Evolutionary conservation across 108 stramenopile species (phyloP).

Genomic region (Cylindrotheca closterium): DNA sequence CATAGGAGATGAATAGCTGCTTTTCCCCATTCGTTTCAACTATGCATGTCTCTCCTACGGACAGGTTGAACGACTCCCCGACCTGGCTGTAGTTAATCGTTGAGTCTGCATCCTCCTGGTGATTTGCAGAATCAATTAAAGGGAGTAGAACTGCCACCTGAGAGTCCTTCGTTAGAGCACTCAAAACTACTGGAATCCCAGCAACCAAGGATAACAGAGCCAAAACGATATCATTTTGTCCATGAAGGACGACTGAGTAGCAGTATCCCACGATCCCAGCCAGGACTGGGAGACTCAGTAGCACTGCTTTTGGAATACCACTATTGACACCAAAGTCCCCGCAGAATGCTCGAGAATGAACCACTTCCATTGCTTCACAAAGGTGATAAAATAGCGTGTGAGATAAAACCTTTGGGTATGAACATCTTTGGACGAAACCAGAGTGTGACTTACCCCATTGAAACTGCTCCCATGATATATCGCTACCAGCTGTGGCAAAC

Average conservation of each 20-base stretch:
- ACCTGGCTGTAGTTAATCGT: constrained; percentile 67
- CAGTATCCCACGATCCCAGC: constrained; percentile 24
- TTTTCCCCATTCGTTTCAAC: constrained; percentile 47
- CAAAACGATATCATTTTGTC: constrained; percentile 24
- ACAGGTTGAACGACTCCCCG: constrained; percentile 48
- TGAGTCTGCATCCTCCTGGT: constrained; percentile 66
- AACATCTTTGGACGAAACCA: no score
- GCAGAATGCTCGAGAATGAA: constrained; percentile 71
- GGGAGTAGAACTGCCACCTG: constrained; percentile 65
- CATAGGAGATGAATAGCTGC: constrained; percentile 77
- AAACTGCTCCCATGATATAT: constrained; percentile 64
- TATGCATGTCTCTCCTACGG: constrained; percentile 57
- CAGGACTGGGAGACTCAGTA: constrained; percentile 22
- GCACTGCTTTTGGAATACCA: constrained; percentile 3
- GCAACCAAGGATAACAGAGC: constrained; percentile 29
- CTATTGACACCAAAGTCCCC: constrained; percentile 12
- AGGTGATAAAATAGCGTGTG: background rate
- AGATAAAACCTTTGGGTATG: no score
- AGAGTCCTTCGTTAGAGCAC: constrained; percentile 14
- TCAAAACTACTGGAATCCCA: constrained; percentile 46
- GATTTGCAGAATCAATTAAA: constrained; percentile 81
- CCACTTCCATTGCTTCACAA: constrained; percentile 66
- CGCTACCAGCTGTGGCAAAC: constrained; percentile 37
- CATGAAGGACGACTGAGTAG: constrained; percentile 11
- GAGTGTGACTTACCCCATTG: constrained; percentile 34